Conservation (phyloP, 2,329 filamentous ascomycete genomes). For the Aureobasidium uvarum region DNA sequence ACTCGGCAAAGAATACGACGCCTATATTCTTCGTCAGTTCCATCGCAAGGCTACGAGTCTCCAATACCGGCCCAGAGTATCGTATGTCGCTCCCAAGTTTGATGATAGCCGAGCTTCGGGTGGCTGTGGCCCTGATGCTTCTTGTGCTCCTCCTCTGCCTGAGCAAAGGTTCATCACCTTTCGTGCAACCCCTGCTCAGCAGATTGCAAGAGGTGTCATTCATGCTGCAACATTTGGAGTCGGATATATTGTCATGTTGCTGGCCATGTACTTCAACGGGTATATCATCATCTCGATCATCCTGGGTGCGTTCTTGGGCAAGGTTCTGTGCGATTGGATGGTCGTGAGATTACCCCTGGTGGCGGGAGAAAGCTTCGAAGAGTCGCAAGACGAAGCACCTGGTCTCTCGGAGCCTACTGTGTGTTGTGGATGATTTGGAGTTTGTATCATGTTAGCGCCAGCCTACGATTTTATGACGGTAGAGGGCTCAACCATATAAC, state of each 20-base stretch:
- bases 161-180: slow-evolving; percentile 58
- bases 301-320: slow-evolving; percentile 70
- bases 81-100: background rate
- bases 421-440: slow-evolving; percentile 2
- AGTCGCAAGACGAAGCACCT: background rate
- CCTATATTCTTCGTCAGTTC: slow-evolving; percentile 49
- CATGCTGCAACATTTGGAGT: slow-evolving; percentile 71
- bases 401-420: slow-evolving; percentile 19
- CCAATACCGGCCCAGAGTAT: background rate
- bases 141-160: slow-evolving; percentile 52
- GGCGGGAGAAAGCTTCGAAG: background rate
- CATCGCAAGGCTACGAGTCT: slow-evolving; percentile 5
- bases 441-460: background rate
- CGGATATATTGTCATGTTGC: slow-evolving; percentile 76
- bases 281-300: slow-evolving; percentile 82
- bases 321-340: slow-evolving; percentile 69
- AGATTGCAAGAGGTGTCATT: slow-evolving; percentile 55
- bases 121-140: slow-evolving; percentile 20
- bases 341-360: background rate
- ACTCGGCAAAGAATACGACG: slow-evolving; percentile 68
- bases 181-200: slow-evolving; percentile 11
- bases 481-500: background rate
- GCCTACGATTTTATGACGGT: no score
- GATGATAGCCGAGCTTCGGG: background rate
- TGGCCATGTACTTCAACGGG: slow-evolving; percentile 64